Base-by-base conservation (phyloP, 768 basidiomycete genomes). In the Harrya chromipes region DNA sequence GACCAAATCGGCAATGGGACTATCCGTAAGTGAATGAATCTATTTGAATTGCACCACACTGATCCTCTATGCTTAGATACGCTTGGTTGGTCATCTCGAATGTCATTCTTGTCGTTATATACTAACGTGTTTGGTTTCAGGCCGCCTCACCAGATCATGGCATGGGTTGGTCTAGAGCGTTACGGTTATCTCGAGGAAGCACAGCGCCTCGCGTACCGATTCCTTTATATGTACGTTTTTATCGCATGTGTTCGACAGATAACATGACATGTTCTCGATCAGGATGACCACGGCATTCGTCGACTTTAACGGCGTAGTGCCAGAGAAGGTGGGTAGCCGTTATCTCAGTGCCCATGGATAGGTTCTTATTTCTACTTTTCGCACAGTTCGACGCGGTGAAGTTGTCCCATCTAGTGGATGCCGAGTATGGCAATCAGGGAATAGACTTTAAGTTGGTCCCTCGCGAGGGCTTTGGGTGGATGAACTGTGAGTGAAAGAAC, bases 81-180 rank as follows among this genome's bases (percentile, higher is more conserved):
- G 87, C 86, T 55, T 89, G 85, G 79, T 81, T 64, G 45, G 70
- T 69, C 40, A 23, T 42, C 9, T 38, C 21, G 35, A 9, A 31
- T 2, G 27, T 36, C 10, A 11, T 31, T 1, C 11, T 31, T 29
- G 35, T 31, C 47, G 41, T 2, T 58, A 26, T 4, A 17, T 40
- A 13, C 43, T 69, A 35, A 64, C 19, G 8, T 19, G 23, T 41
- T 50, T 14, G n/a, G 20, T 47, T 45, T 26, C 52, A 84, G 85
- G 90, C 90, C 90, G n/a, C 90, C 94, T 42, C 94, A 97, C 68
- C 95, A 98, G 69, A 97, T 98, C 64, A 97, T 98, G 90, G 75
- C 87, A 2, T 99, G 95, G 95, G 93, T 97, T 45, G 95, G 94
- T 36, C 76, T 98, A 20, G 93, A 97, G 59, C 85, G 95, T 46